phyloP scores from a whole-genome alignment of 2,329 filamentous ascomycete species.

The Cercospora citrullina region DNA sequence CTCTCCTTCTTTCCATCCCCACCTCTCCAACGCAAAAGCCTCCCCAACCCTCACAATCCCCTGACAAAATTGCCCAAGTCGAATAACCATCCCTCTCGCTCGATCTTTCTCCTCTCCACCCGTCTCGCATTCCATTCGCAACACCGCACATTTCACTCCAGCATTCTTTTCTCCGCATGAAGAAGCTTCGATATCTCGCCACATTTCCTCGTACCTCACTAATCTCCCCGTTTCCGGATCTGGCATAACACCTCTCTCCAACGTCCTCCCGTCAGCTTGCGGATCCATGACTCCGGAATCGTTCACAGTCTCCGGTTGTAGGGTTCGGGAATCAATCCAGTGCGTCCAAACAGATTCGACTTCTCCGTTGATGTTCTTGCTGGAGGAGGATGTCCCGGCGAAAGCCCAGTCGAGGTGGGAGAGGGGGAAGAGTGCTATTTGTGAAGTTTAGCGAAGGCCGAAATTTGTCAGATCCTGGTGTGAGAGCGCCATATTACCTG shows the following conservation, averaged over 20 bases:
- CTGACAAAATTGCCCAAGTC: conserved; percentile 58
- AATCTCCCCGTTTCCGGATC: conserved; percentile 56
- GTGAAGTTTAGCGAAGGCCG: neutral
- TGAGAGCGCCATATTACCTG: neutral
- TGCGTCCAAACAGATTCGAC: conserved; percentile 54
- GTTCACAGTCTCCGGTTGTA: conserved; percentile 39
- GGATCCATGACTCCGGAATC: conserved; percentile 62
- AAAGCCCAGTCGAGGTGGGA: conserved; percentile 65
- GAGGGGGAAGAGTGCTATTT: conserved; percentile 32
- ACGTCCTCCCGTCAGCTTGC: conserved; percentile 41
- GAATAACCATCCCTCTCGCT: conserved; percentile 54
- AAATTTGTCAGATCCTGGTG: neutral
- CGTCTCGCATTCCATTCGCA: conserved; percentile 42
- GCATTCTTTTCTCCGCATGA: conserved; percentile 37
- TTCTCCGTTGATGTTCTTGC: conserved; percentile 14
- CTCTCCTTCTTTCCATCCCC: conserved; percentile 46
- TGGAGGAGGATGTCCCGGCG: conserved; percentile 55
- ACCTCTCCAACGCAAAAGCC: conserved; percentile 55
- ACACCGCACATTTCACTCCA: conserved; percentile 43
- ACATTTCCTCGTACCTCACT: conserved; percentile 54
- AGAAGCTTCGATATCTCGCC: conserved; percentile 42
- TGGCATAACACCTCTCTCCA: conserved; percentile 62
- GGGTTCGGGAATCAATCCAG: conserved; percentile 59
- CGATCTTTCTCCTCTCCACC: conserved; percentile 28
- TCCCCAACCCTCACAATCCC: conserved; percentile 53